Base-by-base conservation (phyloP, 2,329 filamentous ascomycete species). In the Tothia fuscella region DNA sequence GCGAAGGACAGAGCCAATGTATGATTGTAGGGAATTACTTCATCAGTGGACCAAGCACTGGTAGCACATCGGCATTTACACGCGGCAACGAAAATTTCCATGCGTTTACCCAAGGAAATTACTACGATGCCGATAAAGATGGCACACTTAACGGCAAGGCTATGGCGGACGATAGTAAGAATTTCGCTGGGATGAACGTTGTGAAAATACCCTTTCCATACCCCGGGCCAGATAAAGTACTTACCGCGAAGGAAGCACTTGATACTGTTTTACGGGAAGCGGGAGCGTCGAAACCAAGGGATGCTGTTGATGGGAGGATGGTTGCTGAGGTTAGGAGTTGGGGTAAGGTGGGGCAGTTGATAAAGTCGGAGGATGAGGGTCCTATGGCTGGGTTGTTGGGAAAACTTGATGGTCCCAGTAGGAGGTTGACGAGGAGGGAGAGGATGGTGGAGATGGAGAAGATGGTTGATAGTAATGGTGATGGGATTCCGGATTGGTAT, bases 1-100 rank as follows among this genome's bases (percentile, higher is more conserved):
- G 65, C 25, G 56, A 50, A 0, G 68, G 63, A 4, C 49, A 59
- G 20, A 71, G 65, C 40, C 61, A 65, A 37, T 68, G 62, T 4
- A 71, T 75, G 46, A 68, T 75, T 42, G 59, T 73, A 40, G 67
- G 68, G 45, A 75, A 75, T 53, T 74, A 75, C 53, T 75, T 73
- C 54, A 69, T 75, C 45, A 65, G 64, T 2, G 72, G 71, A 0
- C 71, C 70, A 0, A 64, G 58, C 34, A 73, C 70, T 3, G 63
- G 54, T 20, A 63, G 65, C 2, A 43, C 41, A 3, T 60, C 66
- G 1, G 67, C 68, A 0, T 75, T 73, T 47, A 72, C 68, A 1
- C 62, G 70, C n/a, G 69, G 71, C n/a, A 73, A 72, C 42, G 58
- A 53, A 2, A 67, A 68, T 38, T 74, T 73, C 56, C 66, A 68